Conservation (phyloP, 306 rosid species). For the Cucumis cinereus region DNA sequence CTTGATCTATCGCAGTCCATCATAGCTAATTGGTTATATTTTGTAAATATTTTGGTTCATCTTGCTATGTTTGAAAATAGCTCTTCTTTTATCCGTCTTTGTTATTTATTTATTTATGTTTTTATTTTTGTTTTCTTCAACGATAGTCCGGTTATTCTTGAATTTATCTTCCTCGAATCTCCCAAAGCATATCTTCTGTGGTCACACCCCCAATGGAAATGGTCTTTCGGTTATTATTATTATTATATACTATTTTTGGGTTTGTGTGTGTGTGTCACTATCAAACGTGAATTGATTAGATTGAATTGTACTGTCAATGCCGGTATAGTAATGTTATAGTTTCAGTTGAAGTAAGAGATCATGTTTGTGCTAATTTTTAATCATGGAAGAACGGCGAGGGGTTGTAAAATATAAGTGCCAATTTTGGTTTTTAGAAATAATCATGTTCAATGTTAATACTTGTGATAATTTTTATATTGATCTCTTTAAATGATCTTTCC, state of each 20-base stretch:
- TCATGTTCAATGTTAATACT: neutral
- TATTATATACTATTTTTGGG: too few relatives aligned
- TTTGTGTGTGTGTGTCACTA: too few relatives aligned
- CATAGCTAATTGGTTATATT: too few relatives aligned
- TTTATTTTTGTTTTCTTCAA: too few relatives aligned
- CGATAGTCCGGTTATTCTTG: too few relatives aligned
- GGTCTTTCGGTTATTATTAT: neutral
- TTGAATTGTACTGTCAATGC: neutral
- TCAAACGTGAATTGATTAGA: neutral
- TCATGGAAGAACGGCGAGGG: neutral
- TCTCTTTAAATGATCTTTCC: slow-evolving; percentile 19
- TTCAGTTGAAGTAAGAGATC: neutral
- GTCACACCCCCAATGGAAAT: neutral
- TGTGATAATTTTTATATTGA: neutral
- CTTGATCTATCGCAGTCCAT: too few relatives aligned
- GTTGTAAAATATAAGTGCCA: neutral
- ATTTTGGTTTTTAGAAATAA: neutral
- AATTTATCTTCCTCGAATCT: neutral
- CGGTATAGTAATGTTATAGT: neutral
- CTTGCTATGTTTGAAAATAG: too few relatives aligned
- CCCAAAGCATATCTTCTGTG: neutral
- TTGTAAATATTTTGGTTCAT: too few relatives aligned
- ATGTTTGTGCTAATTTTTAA: neutral
- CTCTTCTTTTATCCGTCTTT: too few relatives aligned
- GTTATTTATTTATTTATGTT: too few relatives aligned